Evolutionary conservation across 2,329 filamentous ascomycete species (phyloP).

Genomic region (Fusarium brevicatenulatum): DNA sequence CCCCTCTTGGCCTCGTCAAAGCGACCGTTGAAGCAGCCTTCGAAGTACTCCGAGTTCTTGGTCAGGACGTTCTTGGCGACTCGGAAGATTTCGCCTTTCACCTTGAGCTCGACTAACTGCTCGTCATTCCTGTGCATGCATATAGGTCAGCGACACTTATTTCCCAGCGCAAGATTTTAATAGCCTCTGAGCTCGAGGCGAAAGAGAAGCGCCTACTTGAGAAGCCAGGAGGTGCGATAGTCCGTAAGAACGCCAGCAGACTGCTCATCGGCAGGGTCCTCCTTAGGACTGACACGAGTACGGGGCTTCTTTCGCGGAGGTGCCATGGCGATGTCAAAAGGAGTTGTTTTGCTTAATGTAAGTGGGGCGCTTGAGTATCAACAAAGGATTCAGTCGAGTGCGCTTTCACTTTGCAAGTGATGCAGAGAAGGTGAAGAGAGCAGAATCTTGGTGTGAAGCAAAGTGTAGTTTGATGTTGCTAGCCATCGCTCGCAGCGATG

Average conservation of each 20-base stretch:
- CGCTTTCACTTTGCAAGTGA: not conserved
- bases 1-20: slow-evolving; percentile 46
- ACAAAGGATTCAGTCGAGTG: not conserved
- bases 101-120: slow-evolving; percentile 46
- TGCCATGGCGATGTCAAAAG: slow-evolving; percentile 8
- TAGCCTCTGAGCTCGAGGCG: not conserved
- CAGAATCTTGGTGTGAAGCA: not conserved
- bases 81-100: slow-evolving; percentile 45
- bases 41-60: slow-evolving; percentile 50
- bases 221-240: slow-evolving; percentile 48
- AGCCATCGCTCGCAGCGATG: not conserved
- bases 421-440: not conserved
- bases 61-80: slow-evolving; percentile 47
- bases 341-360: too few species aligned
- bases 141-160: not conserved
- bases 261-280: slow-evolving; percentile 32
- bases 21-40: slow-evolving; percentile 41
- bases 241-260: slow-evolving; percentile 45
- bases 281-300: slow-evolving; percentile 14
- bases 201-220: slow-evolving; percentile 44
- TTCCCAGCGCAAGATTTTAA: not conserved
- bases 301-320: slow-evolving; percentile 36
- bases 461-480: not conserved
- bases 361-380: not conserved
- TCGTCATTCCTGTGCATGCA: slow-evolving; percentile 42